phyloP scores from a whole-genome alignment of 805 yeast genomes.

The Wickerhamomyces xylosicus region DNA sequence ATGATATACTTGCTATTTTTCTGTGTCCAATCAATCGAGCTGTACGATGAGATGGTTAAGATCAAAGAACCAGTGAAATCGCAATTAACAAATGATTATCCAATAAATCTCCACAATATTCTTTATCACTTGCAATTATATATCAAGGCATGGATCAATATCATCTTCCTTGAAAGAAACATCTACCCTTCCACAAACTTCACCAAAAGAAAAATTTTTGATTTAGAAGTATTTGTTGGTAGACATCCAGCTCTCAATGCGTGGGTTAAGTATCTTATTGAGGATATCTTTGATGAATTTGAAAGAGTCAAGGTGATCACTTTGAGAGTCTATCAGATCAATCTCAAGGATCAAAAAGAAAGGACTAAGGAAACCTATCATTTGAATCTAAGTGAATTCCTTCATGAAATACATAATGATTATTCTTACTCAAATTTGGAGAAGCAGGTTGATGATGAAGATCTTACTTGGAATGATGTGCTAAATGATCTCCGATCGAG shows the following conservation, averaged over 20 bases:
- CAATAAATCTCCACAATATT: conserved; percentile 8
- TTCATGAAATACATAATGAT: conserved; percentile 8
- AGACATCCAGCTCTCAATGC: conserved; percentile 31
- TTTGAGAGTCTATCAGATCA: conserved; percentile 28
- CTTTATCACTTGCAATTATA: conserved; percentile 15
- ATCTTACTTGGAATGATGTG: conserved; percentile 5
- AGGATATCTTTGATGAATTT: conserved; percentile 7
- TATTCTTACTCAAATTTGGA: conserved; percentile 4
- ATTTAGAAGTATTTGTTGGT: conserved; percentile 29
- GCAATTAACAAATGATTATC: background rate
- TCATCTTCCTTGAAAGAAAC: conserved; percentile 25
- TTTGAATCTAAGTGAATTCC: conserved; percentile 22
- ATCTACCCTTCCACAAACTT: conserved; percentile 27
- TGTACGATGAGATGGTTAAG: background rate
- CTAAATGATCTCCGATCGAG: conserved; percentile 14
- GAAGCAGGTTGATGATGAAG: conserved; percentile 6
- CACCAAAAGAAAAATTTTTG: conserved; percentile 29
- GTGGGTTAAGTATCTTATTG: conserved; percentile 8
- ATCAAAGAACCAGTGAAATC: conserved; percentile 1
- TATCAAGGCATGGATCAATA: conserved; percentile 26
- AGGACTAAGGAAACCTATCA: conserved; percentile 26
- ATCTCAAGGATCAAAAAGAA: conserved; percentile 16
- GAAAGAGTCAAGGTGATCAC: conserved; percentile 24
- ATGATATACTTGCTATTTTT: no score
- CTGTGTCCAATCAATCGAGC: no score